Evolutionary conservation across 164 flowering plant species (phyloP), one percentile per base, ranked within the genome.

Genomic region (Magnolia changhungtana): DNA sequence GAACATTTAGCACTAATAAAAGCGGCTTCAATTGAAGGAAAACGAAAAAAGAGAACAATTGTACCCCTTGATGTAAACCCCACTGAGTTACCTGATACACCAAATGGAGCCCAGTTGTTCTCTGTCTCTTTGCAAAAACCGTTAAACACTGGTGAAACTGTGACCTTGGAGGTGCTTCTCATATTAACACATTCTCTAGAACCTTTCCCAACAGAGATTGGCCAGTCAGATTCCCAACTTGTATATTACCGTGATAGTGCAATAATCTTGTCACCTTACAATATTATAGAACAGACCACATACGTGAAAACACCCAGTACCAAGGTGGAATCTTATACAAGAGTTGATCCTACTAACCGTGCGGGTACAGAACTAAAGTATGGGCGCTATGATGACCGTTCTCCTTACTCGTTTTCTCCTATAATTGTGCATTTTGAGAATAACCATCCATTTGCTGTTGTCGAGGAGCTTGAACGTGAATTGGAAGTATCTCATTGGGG

Each of bases 401-500:
- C 84, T 78, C 89, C 99, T 50, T 88, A 87, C 78, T 90, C 98
- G 45, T 94, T 72, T 84, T 83, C 91, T 70, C 99, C 98, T 52
- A 79, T 94, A 23, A 74, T 88, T 68, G 81, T 94, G 75, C 99
- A 96, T 86, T 92, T 90, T 80, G 98, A 96, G 87, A 94, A 94
- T 76, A 96, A 96, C 80, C 82, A 82, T 74, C 97, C 98, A 77
- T 96, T 94, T 85, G 89, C 96, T 74, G 98, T 94, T 83, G 96
- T 92, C 83, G 99, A 96, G 90, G 98, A 96, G 85, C 95, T 96
- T 83, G 89, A 87, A 24, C 92, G 99, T 50, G 97, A 92, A 80
- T 83, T 94, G 24, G 98, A 94, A 84, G 88, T 96, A 77, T 96
- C 99, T 76, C 99, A 96, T 55, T 96, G 99, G 99, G 99, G 99